phyloP scores from a whole-genome alignment of 352 stramenopile genomes.

The Blastocystis sp. region DNA sequence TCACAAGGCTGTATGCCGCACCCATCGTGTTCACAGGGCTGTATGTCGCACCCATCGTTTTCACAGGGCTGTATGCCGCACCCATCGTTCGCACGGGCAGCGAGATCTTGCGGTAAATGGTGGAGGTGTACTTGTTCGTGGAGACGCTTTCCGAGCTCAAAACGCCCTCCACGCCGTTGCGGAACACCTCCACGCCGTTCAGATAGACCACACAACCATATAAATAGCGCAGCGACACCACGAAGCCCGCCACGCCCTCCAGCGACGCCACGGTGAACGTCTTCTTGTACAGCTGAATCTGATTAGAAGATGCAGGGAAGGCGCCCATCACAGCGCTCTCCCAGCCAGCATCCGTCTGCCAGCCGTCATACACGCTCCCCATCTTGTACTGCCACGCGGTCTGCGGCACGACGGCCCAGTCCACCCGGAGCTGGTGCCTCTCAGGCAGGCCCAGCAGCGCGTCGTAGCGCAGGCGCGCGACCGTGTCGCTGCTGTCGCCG shows the following conservation, averaged over 20 bases:
- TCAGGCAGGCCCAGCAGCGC: background rate
- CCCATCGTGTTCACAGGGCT: background rate
- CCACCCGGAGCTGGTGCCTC: background rate
- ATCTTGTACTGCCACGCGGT: conserved; percentile 45
- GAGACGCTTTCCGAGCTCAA: background rate
- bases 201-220: conserved; percentile 31
- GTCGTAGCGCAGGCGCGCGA: conserved; percentile 25
- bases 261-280: conserved; percentile 33
- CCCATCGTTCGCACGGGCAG: conserved; percentile 24
- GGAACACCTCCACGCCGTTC: conserved; percentile 31
- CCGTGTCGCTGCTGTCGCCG: conserved; percentile 14
- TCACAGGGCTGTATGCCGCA: background rate
- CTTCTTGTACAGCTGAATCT: conserved; percentile 60
- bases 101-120: background rate
- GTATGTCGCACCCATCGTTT: background rate
- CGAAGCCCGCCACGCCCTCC: conserved; percentile 18
- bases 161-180: conserved; percentile 8
- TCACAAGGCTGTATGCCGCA: background rate
- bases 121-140: background rate
- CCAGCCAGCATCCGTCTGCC: background rate
- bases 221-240: conserved; percentile 33
- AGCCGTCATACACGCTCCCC: background rate
- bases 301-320: conserved; percentile 24
- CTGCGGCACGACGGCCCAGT: background rate
- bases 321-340: background rate